These are phyloP conservation scores for Colletotrichum higginsianum DNA, from an alignment of 2,329 filamentous ascomycete genomes.

Conservation along the genomic window DNA sequence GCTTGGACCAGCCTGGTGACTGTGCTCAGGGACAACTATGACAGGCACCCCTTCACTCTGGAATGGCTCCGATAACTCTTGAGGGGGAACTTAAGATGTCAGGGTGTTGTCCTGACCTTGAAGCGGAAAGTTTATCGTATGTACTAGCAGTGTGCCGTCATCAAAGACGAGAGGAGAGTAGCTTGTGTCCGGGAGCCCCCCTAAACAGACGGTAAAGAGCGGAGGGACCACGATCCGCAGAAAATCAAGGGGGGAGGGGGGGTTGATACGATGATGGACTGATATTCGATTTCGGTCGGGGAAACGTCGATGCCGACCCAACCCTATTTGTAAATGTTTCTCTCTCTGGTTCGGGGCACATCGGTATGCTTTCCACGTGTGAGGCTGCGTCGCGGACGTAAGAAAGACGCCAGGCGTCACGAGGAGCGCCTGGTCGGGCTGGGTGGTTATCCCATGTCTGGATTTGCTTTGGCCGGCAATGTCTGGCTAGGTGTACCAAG, in stretches of 20 bases:
- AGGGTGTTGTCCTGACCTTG: neutral
- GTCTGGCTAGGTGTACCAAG: conserved; percentile 31
- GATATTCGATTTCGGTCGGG: conserved; percentile 10
- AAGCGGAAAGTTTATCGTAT: neutral
- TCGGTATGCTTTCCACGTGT: neutral
- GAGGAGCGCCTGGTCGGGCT: conserved; percentile 3
- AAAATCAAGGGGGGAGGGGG: neutral
- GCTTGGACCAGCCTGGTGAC: conserved; percentile 9
- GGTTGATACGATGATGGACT: neutral
- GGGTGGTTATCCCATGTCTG: conserved; percentile 23
- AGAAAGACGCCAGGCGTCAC: conserved; percentile 5
- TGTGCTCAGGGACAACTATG: conserved; percentile 1
- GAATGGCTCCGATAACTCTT: neutral
- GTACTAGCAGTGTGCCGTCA: neutral
- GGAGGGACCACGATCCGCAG: conserved; percentile 21
- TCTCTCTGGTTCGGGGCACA: neutral
- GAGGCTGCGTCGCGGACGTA: conserved; percentile 13
- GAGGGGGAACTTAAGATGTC: neutral
- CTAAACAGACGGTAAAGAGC: conserved; percentile 5
- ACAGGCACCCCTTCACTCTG: neutral
- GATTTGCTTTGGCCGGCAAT: conserved; percentile 12
- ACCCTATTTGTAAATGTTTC: neutral
- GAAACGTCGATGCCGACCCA: conserved; percentile 9
- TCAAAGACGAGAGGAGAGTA: neutral
- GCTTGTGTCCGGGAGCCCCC: neutral